These are phyloP conservation scores for Pseudozyma hubeiensis DNA, from an alignment of 1,284 basidiomycete genomes.

Conservation along the genomic window DNA sequence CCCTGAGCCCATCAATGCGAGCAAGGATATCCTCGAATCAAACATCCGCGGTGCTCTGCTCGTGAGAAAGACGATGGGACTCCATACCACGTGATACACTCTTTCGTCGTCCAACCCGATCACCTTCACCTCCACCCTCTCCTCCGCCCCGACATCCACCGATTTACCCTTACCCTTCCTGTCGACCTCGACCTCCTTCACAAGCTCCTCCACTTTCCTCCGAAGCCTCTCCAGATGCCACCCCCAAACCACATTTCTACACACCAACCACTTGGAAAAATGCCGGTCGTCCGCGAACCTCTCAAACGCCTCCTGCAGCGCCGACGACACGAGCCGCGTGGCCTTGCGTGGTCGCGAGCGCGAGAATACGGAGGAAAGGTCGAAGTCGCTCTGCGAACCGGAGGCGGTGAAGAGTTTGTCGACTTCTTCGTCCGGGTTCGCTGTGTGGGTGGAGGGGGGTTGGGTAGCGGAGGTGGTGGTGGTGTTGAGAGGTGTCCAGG, in stretches of 20 bases:
- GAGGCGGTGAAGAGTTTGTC: conserved; percentile 7
- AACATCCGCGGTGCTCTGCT: neutral
- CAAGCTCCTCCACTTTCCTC: neutral
- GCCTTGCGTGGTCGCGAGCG: conserved; percentile 9
- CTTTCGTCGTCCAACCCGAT: conserved; percentile 8
- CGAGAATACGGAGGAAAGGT: conserved; percentile 21
- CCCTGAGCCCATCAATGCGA: neutral
- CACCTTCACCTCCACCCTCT: conserved; percentile 15
- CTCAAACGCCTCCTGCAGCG: conserved; percentile 37
- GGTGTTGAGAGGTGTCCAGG: conserved; percentile 27
- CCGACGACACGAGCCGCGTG: conserved; percentile 11
- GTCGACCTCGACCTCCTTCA: neutral
- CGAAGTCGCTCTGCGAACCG: conserved; percentile 12
- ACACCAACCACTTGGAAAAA: conserved; percentile 31
- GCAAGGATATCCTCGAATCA: conserved; percentile 2
- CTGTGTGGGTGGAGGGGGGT: neutral
- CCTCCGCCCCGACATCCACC: neutral
- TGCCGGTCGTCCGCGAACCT: conserved; percentile 39
- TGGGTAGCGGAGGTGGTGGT: neutral
- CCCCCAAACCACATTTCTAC: conserved; percentile 23
- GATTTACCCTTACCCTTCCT: conserved; percentile 12
- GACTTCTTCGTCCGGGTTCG: conserved; percentile 8
- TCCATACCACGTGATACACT: conserved; percentile 37
- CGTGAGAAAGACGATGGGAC: conserved; percentile 8
- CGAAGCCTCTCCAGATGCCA: conserved; percentile 21